Conservation (phyloP, 192 early-diverging fungal genomes). For the Umbelopsis vinacea region DNA sequence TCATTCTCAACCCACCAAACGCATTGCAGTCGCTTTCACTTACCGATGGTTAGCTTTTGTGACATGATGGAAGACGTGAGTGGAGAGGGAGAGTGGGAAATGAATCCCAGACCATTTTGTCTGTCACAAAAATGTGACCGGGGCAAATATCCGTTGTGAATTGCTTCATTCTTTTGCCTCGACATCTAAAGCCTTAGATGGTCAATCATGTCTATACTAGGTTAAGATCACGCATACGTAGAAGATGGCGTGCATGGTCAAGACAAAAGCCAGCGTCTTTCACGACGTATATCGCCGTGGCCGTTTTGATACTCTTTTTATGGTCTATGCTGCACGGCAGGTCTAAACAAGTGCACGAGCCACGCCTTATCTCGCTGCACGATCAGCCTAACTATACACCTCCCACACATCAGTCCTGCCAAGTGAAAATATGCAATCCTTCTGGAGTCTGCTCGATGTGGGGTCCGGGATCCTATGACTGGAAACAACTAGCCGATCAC, state of each 20-base stretch:
- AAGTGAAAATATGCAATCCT: conserved; percentile 30
- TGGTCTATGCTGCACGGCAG: conserved; percentile 14
- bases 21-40: background rate
- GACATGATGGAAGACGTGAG: background rate
- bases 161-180: background rate
- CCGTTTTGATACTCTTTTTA: background rate
- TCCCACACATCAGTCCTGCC: conserved; percentile 9
- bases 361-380: background rate
- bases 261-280: background rate
- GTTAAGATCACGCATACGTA: conserved; percentile 10
- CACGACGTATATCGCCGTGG: too few species aligned
- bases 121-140: background rate
- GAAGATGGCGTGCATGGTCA: conserved; percentile 12
- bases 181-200: background rate
- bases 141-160: background rate
- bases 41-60: conserved; percentile 3
- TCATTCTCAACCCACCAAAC: too few species aligned
- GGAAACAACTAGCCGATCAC: conserved; percentile 20
- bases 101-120: background rate
- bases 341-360: conserved; percentile 15
- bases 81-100: background rate
- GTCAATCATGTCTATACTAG: conserved; percentile 20
- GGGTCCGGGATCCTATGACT: conserved; percentile 8
- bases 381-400: background rate
- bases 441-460: conserved; percentile 23